phyloP scores from a whole-genome alignment of 257 asterid genomes.

The Gardenia jasminoides region DNA sequence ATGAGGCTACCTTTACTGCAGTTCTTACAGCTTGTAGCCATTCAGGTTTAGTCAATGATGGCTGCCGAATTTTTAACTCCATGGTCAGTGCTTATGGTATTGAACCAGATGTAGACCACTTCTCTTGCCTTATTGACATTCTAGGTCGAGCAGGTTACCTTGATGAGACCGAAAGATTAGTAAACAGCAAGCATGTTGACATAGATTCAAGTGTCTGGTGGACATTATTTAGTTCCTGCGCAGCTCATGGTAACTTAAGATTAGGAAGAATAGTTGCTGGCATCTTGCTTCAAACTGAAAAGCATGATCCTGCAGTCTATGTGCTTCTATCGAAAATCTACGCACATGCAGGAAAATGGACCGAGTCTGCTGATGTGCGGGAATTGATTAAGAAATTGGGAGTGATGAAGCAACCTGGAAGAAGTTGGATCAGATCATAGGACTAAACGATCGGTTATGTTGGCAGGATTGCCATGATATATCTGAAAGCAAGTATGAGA shows the following conservation, averaged over 20 bases:
- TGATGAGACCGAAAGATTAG: constrained; percentile 58
- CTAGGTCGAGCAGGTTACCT: constrained; percentile 74
- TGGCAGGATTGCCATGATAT: background rate
- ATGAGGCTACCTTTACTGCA: constrained; percentile 75
- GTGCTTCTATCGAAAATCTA: constrained; percentile 70
- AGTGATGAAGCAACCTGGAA: constrained; percentile 69
- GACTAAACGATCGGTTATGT: background rate
- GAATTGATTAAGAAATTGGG: constrained; percentile 55
- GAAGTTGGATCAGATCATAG: constrained; percentile 61
- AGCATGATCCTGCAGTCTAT: constrained; percentile 56
- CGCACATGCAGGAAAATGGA: constrained; percentile 82
- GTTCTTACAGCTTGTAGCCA: constrained; percentile 89
- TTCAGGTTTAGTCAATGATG: constrained; percentile 69
- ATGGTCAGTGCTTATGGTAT: constrained; percentile 49
- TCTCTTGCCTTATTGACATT: constrained; percentile 73
- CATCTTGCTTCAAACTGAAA: constrained; percentile 52
- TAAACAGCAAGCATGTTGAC: constrained; percentile 34
- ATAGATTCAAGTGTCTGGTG: constrained; percentile 69
- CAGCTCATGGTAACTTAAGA: constrained; percentile 56
- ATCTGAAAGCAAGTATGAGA: background rate
- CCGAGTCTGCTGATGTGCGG: constrained; percentile 69
- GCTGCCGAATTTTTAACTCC: constrained; percentile 49
- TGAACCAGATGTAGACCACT: constrained; percentile 59
- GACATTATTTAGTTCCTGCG: constrained; percentile 71
- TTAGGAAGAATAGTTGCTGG: constrained; percentile 60